Conservation (phyloP, 345 rosid species). For the Limnanthes douglasii region DNA sequence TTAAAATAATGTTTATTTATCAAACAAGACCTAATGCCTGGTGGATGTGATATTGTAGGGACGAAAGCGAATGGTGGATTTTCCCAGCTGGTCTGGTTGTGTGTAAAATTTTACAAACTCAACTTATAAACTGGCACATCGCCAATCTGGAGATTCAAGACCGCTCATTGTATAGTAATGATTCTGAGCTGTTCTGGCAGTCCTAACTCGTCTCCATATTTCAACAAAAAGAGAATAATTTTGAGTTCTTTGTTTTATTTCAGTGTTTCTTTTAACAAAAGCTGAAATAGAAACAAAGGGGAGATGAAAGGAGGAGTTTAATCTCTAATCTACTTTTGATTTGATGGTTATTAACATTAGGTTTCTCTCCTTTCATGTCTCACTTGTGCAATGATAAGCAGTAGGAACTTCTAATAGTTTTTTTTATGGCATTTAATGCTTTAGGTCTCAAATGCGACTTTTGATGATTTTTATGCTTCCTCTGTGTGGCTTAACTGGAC, state of each 20-base stretch:
- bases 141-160: constrained; percentile 99
- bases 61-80: constrained; percentile 99
- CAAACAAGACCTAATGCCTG: too few species aligned
- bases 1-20: background rate
- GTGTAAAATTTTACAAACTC: constrained; percentile 83
- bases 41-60: constrained; percentile 43
- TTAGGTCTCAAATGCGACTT: too few species aligned
- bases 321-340: too few species aligned
- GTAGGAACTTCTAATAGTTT: too few species aligned
- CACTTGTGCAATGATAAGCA: too few species aligned
- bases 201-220: too few species aligned
- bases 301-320: background rate
- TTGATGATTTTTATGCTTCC: too few species aligned
- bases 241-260: constrained; percentile 7
- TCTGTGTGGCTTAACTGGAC: too few species aligned
- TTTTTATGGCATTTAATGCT: too few species aligned
- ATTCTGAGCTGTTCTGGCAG: constrained; percentile 90
- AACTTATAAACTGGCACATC: constrained; percentile 87
- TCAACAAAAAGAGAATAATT: too few species aligned
- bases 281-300: constrained; percentile 13
- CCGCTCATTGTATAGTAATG: constrained; percentile 87
- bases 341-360: too few species aligned
- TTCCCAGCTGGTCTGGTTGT: constrained; percentile 84
- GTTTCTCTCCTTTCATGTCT: too few species aligned
- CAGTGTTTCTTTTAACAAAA: constrained; percentile 4